Conservation (phyloP, 1,139 yeast species). For the Kodamaea derodonti region DNA sequence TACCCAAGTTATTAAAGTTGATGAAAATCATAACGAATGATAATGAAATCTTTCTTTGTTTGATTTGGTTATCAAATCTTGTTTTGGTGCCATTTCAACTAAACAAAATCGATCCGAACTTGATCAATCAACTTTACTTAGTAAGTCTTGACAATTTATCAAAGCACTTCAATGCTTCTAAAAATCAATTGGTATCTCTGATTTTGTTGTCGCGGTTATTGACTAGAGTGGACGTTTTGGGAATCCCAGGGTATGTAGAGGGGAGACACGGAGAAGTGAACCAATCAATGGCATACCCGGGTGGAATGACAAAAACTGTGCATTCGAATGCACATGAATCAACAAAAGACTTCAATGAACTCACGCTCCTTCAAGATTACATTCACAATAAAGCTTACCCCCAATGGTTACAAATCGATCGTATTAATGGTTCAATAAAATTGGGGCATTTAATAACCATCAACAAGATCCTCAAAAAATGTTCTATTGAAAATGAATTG, state of each 20-base stretch:
- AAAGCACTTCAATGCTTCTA: conserved; percentile 18
- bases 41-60: conserved; percentile 49
- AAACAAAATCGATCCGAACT: conserved; percentile 29
- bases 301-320: not conserved
- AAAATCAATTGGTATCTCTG: conserved; percentile 33
- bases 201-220: conserved; percentile 34
- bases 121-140: conserved; percentile 32
- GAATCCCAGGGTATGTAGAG: not conserved
- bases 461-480: conserved; percentile 33
- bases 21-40: conserved; percentile 36
- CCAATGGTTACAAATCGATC: conserved; percentile 15
- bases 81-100: conserved; percentile 71
- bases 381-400: conserved; percentile 11
- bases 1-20: conserved; percentile 33
- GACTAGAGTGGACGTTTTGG: conserved; percentile 27
- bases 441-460: conserved; percentile 38
- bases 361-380: conserved; percentile 18
- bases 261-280: not conserved
- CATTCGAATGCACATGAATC: not conserved
- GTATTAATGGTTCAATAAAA: conserved; percentile 16
- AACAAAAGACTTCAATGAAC: not conserved
- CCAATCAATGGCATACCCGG: not conserved
- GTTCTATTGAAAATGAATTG: conserved; percentile 10
- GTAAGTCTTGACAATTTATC: conserved; percentile 30
- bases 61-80: conserved; percentile 74